Evolutionary conservation across 805 yeast species (phyloP), one percentile per base, ranked within the genome.

Genomic region (Yarrowia bubula): DNA sequence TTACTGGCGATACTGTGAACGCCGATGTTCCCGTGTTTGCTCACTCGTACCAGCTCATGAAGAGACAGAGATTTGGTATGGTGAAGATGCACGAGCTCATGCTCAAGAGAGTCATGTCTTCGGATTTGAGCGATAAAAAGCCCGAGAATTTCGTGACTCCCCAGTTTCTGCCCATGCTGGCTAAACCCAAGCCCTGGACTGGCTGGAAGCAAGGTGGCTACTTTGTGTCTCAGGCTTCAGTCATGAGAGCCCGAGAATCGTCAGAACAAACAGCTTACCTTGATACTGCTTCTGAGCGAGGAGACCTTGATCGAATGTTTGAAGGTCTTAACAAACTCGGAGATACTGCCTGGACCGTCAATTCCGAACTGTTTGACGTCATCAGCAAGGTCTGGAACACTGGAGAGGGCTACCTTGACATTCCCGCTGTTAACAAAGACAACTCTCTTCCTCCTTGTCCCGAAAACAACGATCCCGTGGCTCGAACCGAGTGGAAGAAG

Each of bases 201-300:
- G 77, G 85, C 10, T 86, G 87, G 83, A 86, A 87, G 71, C 83
- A 83, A 65, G 99, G 99, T 69, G 99, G 98, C 0, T 92, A 90
- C 71, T 79, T 83, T 66, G 86, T 85, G 71, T 80, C 88, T 13
- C 85, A 83, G 67, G 81, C 85, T 15, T 76, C 81, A 4, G 77
- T 95, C 43, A 84, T 95, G 70, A 83, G 98, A 73, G 83, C 90
- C 14, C 89, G 84, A 71, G 92, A 89, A 70, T 85, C 96, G 0
- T 90, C 95, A 1, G 99, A 95, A 75, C 97, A 95, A 68, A 75
- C 82, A 31, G 97, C 97, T 0, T 95, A 95, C 73, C 80, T 93
- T 60, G 87, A 85, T 71, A 95, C 96, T 0, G 97, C 97, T 1
- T 84, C 91, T 9, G 86, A 85, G 33, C 80, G 86, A 32, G 84